Percentiles rank a stretch among this genome's conserved stretches.
Conservation (phyloP, 179 eudicot species). For the Actinidia arguta region DNA sequence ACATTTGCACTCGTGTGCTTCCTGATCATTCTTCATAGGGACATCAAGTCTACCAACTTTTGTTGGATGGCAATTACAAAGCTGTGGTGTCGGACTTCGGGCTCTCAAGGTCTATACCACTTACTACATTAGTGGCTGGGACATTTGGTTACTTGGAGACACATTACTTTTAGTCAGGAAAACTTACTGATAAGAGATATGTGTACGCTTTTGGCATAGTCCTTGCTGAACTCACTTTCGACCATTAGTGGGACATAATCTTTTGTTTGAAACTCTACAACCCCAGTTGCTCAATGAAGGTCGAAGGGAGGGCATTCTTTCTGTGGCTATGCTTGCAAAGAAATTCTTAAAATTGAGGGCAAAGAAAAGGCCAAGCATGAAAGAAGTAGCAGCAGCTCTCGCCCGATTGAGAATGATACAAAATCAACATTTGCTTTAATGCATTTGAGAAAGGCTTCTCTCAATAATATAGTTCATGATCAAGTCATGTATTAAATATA, state of each 20-base stretch:
- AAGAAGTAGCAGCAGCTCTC: no score
- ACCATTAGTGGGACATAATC: not conserved
- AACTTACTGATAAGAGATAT: slow-evolving; percentile 5
- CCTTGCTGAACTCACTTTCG: not conserved
- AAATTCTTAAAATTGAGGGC: not conserved
- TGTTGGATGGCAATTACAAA: not conserved
- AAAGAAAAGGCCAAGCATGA: not conserved
- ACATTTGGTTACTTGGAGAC: slow-evolving; percentile 9
- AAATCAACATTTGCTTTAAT: no score
- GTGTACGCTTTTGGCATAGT: slow-evolving; percentile 9
- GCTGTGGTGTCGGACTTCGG: not conserved
- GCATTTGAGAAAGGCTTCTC: no score
- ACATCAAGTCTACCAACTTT: slow-evolving; percentile 7
- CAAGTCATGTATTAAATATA: no score
- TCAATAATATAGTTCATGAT: no score
- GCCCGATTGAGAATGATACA: no score
- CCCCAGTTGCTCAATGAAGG: not conserved
- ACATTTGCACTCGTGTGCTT: slow-evolving; percentile 1
- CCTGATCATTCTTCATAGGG: not conserved
- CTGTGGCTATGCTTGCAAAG: slow-evolving; percentile 26
- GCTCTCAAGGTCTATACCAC: not conserved
- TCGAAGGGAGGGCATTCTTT: not conserved
- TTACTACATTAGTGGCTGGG: not conserved
- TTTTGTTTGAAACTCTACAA: not conserved
- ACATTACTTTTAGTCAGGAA: not conserved